These are phyloP conservation scores for Beverwykella pulmonaria DNA, from an alignment of 495 filamentous ascomycete genomes.

Conservation along the genomic window DNA sequence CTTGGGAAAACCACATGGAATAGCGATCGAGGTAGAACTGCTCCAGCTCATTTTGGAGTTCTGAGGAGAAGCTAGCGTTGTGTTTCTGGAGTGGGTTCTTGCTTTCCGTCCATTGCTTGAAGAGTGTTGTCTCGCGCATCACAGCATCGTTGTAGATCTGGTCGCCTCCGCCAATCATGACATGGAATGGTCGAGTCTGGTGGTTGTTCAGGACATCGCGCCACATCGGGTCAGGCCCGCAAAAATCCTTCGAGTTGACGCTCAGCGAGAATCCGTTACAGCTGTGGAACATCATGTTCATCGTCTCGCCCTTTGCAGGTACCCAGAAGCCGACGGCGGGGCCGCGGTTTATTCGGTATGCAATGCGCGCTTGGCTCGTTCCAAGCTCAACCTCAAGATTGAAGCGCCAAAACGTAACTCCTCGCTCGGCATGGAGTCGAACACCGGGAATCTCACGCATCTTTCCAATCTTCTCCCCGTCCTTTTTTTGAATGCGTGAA, in stretches of 20 bases:
- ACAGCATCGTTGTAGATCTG: slow-evolving; percentile 93
- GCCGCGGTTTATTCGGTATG: slow-evolving; percentile 92
- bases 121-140: slow-evolving; percentile 69
- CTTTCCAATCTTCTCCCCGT: slow-evolving; percentile 75
- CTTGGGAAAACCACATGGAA: slow-evolving; percentile 90
- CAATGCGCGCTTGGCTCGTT: slow-evolving; percentile 75
- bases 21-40: slow-evolving; percentile 85
- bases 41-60: slow-evolving; percentile 85
- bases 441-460: slow-evolving; percentile 79
- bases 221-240: slow-evolving; percentile 95
- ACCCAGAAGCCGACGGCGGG: slow-evolving; percentile 94
- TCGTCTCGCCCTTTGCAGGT: slow-evolving; percentile 77
- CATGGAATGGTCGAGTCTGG: slow-evolving; percentile 90
- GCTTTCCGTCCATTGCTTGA: slow-evolving; percentile 80
- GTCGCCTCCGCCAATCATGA: slow-evolving; percentile 97
- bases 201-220: slow-evolving; percentile 92
- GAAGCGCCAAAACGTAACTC: slow-evolving; percentile 96
- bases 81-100: slow-evolving; percentile 81
- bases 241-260: slow-evolving; percentile 75
- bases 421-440: slow-evolving; percentile 79
- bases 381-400: slow-evolving; percentile 87
- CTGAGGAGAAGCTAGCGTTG: slow-evolving; percentile 66
- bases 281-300: slow-evolving; percentile 98
- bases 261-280: slow-evolving; percentile 92
- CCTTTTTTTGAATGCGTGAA: slow-evolving; percentile 43